Conservation (phyloP, 1,139 yeast species). For the Spathaspora sp. region DNA sequence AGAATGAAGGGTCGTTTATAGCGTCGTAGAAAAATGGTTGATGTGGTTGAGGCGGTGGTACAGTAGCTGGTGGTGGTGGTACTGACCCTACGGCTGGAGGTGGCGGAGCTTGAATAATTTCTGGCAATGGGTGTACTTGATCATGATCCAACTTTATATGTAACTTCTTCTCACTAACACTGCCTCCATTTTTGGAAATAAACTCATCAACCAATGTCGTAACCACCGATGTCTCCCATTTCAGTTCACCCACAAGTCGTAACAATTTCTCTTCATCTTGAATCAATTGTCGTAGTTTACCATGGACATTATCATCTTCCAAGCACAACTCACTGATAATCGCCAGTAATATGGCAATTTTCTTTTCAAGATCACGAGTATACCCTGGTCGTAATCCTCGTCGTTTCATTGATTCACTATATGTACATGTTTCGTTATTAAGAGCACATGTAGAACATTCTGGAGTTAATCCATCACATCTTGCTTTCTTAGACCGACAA, state of each 20-base stretch:
- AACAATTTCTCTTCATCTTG: neutral
- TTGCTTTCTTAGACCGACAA: slow-evolving; percentile 24
- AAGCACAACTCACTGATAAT: slow-evolving; percentile 13
- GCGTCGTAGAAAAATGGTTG: slow-evolving; percentile 7
- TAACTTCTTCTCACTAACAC: slow-evolving; percentile 10
- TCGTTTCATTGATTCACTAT: slow-evolving; percentile 19
- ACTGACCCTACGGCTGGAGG: neutral
- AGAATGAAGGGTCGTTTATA: slow-evolving; percentile 18
- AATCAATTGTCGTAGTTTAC: neutral
- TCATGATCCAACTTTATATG: neutral
- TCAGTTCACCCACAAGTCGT: slow-evolving; percentile 3
- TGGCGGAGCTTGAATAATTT: neutral
- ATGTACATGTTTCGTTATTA: slow-evolving; percentile 17
- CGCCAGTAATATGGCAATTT: slow-evolving; percentile 18
- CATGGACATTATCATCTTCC: neutral
- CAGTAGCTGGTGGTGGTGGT: slow-evolving; percentile 5
- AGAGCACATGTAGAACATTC: slow-evolving; percentile 19
- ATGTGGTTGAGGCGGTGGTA: slow-evolving; percentile 7
- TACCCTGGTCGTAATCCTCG: slow-evolving; percentile 26
- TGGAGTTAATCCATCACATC: slow-evolving; percentile 25
- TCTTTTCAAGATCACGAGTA: slow-evolving; percentile 23
- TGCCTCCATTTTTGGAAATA: slow-evolving; percentile 11
- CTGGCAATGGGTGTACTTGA: neutral
- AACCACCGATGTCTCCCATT: slow-evolving; percentile 14
- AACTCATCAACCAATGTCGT: slow-evolving; percentile 13